Base-by-base conservation (phyloP, 768 basidiomycete species). In the Tricholoma furcatifolium region DNA sequence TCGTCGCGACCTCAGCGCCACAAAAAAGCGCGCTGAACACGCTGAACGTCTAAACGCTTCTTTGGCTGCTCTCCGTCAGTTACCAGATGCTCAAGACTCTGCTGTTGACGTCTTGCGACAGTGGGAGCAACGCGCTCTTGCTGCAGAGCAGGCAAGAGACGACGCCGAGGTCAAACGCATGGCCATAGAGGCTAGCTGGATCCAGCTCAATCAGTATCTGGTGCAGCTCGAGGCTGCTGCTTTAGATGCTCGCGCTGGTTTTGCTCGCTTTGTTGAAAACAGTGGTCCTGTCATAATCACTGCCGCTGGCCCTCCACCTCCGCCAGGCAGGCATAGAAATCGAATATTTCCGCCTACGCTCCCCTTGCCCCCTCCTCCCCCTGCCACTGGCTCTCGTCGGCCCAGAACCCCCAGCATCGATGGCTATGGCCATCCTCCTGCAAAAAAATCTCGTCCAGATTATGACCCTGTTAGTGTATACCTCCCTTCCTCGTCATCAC, bases 91-190 rank as follows among this genome's bases (percentile, higher is more conserved):
- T 38, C 54, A 57, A 40, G 50, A 62, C 58, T 50, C 73, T 47
- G 65, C 73, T 9, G 52, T 69, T 11, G 23, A 65, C 54, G 71
- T 72, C 47, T 59, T 72, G 60, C 67, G 80, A 56, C 73, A 80
- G 0, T 75, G 71, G 54, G 82, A 85, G 55, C 70, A 74, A 24
- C 80, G 82, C 47, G 70, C 75, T 1, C 67, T 72, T 32, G 69
- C 71, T 47, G 80, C 81, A 3, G 82, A 85, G 63, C 62, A 65
- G 24, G 77, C 74, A 3, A 72, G 80, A 46, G 83, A 85, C 60
- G 83, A 85, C 10, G 75, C 78, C 0, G 77, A 82, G 30, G 74
- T 77, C 0, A 72, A 79, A 11, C 61, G 74, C 53, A 70, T 69
- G 47, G 65, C 72, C 50, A 52, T 82, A 34, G 64, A 71, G 20